These are phyloP conservation scores for Coemansia sp. DNA, from an alignment of 371 early-diverging fungal genomes.

Conservation along the genomic window DNA sequence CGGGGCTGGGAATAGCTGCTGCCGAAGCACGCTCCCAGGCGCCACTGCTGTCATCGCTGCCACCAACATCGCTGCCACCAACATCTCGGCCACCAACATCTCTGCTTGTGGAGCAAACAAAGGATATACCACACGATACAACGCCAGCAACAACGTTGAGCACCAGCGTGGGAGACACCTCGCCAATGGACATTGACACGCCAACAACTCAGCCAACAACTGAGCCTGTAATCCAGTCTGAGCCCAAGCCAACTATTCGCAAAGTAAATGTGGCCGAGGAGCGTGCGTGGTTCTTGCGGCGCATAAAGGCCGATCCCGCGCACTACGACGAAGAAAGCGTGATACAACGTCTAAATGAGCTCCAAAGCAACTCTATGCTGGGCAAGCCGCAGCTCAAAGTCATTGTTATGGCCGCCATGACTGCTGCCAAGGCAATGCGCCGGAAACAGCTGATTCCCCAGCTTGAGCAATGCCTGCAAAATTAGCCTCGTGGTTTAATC, in stretches of 20 bases:
- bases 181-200: conserved; percentile 1
- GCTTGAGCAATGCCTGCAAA: conserved; percentile 14
- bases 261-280: conserved; percentile 41
- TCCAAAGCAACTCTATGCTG: conserved; percentile 26
- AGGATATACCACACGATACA: background rate
- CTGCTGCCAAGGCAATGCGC: conserved; percentile 46
- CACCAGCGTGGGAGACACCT: background rate
- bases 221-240: background rate
- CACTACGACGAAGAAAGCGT: conserved; percentile 43
- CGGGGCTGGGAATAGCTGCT: conserved; percentile 5
- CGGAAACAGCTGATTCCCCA: conserved; percentile 43
- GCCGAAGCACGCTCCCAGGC: background rate
- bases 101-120: background rate
- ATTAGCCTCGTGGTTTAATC: background rate
- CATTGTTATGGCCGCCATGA: conserved; percentile 27
- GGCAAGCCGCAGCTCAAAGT: conserved; percentile 38
- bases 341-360: conserved; percentile 27
- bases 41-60: background rate
- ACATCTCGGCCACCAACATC: background rate
- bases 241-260: background rate
- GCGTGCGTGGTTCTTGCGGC: conserved; percentile 41
- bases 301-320: conserved; percentile 44
- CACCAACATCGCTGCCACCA: background rate
- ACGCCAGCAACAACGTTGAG: background rate
- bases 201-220: background rate